Evolutionary conservation across 164 flowering plant species (phyloP), one percentile per base, ranked within the genome.

Genomic region (Vitis rupestris): DNA sequence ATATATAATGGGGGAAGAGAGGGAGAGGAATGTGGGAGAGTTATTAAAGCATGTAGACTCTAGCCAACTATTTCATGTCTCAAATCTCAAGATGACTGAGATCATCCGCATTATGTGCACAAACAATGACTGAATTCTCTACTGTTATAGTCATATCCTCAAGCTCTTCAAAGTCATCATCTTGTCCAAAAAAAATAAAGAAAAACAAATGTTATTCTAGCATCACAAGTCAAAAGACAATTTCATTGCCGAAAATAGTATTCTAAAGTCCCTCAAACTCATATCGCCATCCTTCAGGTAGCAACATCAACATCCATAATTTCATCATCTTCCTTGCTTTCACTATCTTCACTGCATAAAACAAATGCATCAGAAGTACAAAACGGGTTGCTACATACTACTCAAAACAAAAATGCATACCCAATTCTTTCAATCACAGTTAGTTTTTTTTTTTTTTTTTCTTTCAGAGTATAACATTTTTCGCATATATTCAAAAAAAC

Each of bases 31-130:
- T 0, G 44, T 31, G 44, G 55, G 37, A 58, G 51, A 61, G 48
- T 31, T 31, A 31, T 31, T 31, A 65, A 10, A 70, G 48, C 44
- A 49, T 62, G 10, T 2, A 31, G 44, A 47, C 2, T 48, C 6
- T 30, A 64, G 61, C 27, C 8, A 72, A 57, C 17, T 65, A 53
- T 50, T 62, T 76, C 88, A 71, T 83, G 75, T 0, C 23, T 19
- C 23, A 19, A 19, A 11, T 97, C 97, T 92, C 90, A 27, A 95
- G 88, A 66, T 82, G 88, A 68, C 84, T 85, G 78, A 86, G 81
- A 69, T 89, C 92, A 59, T 95, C 97, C 67, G 88, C 93, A 76
- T 78, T 84, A 14, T 89, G 85, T 29, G 98, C 94, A 86, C 97
- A 90, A 37, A 95, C 85, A 10, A 95, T 82, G 70, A 95, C 89